These are phyloP conservation scores for Pythium brassicae DNA, from an alignment of 352 stramenopile species.

Conservation along the genomic window DNA sequence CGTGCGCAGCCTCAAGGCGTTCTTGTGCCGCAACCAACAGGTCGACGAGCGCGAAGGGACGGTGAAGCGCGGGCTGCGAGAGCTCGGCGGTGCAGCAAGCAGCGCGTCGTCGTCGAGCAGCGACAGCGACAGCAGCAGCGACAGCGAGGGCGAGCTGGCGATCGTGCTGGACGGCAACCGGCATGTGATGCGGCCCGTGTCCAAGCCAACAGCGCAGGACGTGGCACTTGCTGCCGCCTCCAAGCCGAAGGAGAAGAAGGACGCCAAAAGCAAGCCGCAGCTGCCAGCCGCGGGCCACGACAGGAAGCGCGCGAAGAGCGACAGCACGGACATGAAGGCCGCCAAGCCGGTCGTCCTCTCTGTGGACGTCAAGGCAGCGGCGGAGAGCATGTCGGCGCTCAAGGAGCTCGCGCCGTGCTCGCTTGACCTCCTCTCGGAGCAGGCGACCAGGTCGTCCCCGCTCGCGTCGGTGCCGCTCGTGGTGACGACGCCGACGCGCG, in stretches of 20 bases:
- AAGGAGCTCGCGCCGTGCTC: conserved; percentile 2
- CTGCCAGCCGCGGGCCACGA: background rate
- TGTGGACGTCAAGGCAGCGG: background rate
- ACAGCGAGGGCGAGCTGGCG: conserved; percentile 11
- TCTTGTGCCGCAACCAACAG: conserved; percentile 54
- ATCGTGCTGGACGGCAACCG: conserved; percentile 5
- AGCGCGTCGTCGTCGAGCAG: conserved; percentile 21
- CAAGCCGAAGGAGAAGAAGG: conserved; percentile 3
- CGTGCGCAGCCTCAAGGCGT: conserved; percentile 60
- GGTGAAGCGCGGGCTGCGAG: conserved; percentile 29
- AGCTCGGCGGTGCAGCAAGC: conserved; percentile 19
- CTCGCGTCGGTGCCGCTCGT: background rate
- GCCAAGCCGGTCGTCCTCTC: background rate
- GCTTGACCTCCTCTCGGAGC: background rate
- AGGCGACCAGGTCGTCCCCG: background rate
- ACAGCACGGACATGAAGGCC: background rate
- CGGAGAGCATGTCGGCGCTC: background rate
- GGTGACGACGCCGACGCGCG: conserved; percentile 37
- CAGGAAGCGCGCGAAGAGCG: conserved; percentile 4
- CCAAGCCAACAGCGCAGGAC: background rate
- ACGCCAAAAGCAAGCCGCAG: conserved; percentile 3
- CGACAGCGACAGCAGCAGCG: conserved; percentile 12
- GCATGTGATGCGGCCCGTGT: background rate
- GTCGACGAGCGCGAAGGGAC: conserved; percentile 35
- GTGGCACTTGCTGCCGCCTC: background rate